Percentiles rank a stretch among this genome's conserved stretches.
These are phyloP conservation scores for Cydonia oblonga DNA, from an alignment of 331 rosid genomes.

Conservation along the genomic window DNA sequence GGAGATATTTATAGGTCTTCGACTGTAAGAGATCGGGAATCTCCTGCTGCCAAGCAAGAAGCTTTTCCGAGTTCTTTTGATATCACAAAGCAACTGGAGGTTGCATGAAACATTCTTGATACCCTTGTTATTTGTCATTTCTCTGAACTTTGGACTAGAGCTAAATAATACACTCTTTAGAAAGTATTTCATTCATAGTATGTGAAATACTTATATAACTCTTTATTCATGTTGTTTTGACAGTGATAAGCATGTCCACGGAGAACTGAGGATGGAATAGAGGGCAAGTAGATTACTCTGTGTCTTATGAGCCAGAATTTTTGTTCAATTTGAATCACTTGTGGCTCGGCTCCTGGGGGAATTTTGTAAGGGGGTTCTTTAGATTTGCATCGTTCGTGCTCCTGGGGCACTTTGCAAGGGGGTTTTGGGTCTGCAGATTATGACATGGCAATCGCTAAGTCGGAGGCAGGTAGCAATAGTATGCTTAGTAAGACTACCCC, in stretches of 20 bases:
- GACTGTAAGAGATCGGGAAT: neutral
- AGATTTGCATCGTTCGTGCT: slow-evolving; percentile 40
- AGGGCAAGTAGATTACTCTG: slow-evolving; percentile 7
- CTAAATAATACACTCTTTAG: neutral
- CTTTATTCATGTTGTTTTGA: slow-evolving; percentile 8
- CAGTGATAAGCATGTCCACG: slow-evolving; percentile 20
- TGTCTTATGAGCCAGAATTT: slow-evolving; percentile 10
- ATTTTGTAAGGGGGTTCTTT: slow-evolving; percentile 56
- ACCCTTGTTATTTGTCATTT: neutral
- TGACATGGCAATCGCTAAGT: slow-evolving; percentile 46
- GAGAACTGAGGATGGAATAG: slow-evolving; percentile 14
- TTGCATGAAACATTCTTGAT: neutral
- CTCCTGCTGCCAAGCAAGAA: slow-evolving; percentile 4
- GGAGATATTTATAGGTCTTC: neutral
- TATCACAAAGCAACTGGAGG: neutral
- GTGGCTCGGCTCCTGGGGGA: slow-evolving; percentile 83
- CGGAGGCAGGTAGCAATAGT: slow-evolving; percentile 29
- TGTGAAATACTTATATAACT: neutral
- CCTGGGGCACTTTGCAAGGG: slow-evolving; percentile 68
- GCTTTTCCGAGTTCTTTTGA: slow-evolving; percentile 1
- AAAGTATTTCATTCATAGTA: neutral
- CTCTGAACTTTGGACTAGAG: neutral
- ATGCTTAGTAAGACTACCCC: slow-evolving; percentile 27
- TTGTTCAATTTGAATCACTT: slow-evolving; percentile 15
- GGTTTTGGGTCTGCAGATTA: slow-evolving; percentile 55